A percentile compares a stretch with the other conserved stretches of the same genome.
phyloP scores from a whole-genome alignment of 805 yeast species.

The Ogataea trehalophila region DNA sequence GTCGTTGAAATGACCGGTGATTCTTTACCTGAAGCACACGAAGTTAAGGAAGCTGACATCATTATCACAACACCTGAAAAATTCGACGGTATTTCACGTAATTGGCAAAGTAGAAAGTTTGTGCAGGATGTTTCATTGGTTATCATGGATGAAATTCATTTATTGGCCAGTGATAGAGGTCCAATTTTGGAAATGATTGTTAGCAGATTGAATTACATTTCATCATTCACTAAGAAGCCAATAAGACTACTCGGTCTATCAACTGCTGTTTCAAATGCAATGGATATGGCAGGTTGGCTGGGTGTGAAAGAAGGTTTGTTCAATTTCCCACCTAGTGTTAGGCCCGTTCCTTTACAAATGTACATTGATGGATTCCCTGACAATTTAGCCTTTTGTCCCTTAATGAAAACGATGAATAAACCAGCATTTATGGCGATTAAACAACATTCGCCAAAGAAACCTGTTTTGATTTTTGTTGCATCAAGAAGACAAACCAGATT shows the following conservation, averaged over 20 bases:
- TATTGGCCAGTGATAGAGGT: slow-evolving; percentile 81
- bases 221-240: slow-evolving; percentile 54
- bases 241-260: slow-evolving; percentile 73
- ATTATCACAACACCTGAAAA: slow-evolving; percentile 83
- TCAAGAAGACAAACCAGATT: slow-evolving; percentile 79
- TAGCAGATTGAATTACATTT: slow-evolving; percentile 75
- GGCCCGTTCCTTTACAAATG: slow-evolving; percentile 85
- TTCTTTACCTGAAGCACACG: slow-evolving; percentile 65
- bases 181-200: slow-evolving; percentile 86
- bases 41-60: slow-evolving; percentile 64
- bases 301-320: slow-evolving; percentile 70
- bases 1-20: slow-evolving; percentile 83
- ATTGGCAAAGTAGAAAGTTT: slow-evolving; percentile 75
- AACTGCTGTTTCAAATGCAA: slow-evolving; percentile 81
- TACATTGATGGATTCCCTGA: slow-evolving; percentile 85
- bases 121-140: slow-evolving; percentile 71
- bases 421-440: slow-evolving; percentile 92
- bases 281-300: slow-evolving; percentile 83
- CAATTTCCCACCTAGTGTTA: slow-evolving; percentile 75
- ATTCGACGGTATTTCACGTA: slow-evolving; percentile 83
- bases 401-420: slow-evolving; percentile 84
- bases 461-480: slow-evolving; percentile 80
- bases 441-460: slow-evolving; percentile 82
- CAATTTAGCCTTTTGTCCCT: slow-evolving; percentile 71
- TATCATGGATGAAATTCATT: slow-evolving; percentile 82